Percentiles rank a stretch among this genome's conserved stretches.
Conservation (phyloP, 371 early-diverging fungal species). For the Actinomucor elegans region DNA sequence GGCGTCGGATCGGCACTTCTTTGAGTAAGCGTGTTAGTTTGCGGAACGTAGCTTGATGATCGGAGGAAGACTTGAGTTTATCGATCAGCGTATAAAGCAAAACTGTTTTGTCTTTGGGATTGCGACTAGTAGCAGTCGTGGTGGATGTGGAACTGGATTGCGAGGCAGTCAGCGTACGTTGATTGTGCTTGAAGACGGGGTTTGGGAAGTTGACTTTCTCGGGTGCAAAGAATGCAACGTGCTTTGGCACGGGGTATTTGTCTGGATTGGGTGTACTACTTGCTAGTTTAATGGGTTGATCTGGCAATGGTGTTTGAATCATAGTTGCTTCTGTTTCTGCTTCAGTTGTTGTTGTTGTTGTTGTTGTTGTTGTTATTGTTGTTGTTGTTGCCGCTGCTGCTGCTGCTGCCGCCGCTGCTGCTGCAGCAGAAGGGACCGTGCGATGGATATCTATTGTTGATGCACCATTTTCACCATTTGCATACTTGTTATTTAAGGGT, state of each 20-base stretch:
- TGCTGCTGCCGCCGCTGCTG: conserved; percentile 14
- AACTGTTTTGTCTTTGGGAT: conserved; percentile 29
- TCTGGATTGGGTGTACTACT: conserved; percentile 17
- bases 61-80: conserved; percentile 24
- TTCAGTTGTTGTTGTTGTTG: conserved; percentile 13
- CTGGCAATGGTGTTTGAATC: too few species aligned
- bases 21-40: conserved; percentile 39
- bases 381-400: conserved; percentile 15
- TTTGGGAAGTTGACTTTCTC: conserved; percentile 15
- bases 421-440: conserved; percentile 3
- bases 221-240: conserved; percentile 22
- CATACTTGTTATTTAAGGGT: too few species aligned
- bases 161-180: neutral
- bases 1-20: conserved; percentile 39
- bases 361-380: conserved; percentile 14
- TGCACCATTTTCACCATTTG: too few species aligned
- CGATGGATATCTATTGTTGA: neutral
- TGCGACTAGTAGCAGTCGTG: conserved; percentile 4
- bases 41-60: conserved; percentile 27
- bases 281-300: neutral
- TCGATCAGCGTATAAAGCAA: conserved; percentile 35
- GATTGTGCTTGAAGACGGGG: conserved; percentile 16
- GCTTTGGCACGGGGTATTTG: conserved; percentile 19
- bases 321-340: conserved; percentile 5
- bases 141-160: neutral